These are phyloP conservation scores for Pinus albicaulis DNA, from an alignment of 75 land plant species.

Conservation along the genomic window DNA sequence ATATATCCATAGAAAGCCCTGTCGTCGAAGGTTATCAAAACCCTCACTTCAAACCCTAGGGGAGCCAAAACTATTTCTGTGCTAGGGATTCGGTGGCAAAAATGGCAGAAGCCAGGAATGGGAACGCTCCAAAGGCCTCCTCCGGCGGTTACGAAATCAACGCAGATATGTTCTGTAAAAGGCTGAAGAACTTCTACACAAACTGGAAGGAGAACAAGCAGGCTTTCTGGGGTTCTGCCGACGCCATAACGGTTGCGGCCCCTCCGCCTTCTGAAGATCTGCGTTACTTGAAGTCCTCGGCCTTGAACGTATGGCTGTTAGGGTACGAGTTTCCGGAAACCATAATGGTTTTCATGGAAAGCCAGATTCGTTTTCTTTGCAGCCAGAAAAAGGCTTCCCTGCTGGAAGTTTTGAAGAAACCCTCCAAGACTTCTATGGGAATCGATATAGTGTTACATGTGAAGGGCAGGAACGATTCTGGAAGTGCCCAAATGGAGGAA, in stretches of 20 bases:
- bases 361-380: slow-evolving; percentile 81
- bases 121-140: slow-evolving; percentile 29
- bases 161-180: slow-evolving; percentile 52
- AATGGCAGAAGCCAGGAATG: slow-evolving; percentile 66
- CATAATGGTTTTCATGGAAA: slow-evolving; percentile 79
- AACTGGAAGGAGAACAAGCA: slow-evolving; percentile 66
- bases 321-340: slow-evolving; percentile 99
- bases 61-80: background rate
- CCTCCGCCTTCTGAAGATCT: slow-evolving; percentile 89
- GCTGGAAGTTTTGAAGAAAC: slow-evolving; percentile 64
- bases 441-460: slow-evolving; percentile 80
- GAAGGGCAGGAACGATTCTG: slow-evolving; percentile 78
- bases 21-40: too few species aligned
- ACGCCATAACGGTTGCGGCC: slow-evolving; percentile 65
- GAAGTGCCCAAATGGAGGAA: slow-evolving; percentile 54
- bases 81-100: background rate
- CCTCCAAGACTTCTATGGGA: slow-evolving; percentile 63
- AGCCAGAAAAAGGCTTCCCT: slow-evolving; percentile 83
- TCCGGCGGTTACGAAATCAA: slow-evolving; percentile 53
- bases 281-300: slow-evolving; percentile 91
- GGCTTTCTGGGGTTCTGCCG: slow-evolving; percentile 69
- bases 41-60: too few species aligned
- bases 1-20: too few species aligned
- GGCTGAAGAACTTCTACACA: slow-evolving; percentile 61
- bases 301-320: slow-evolving; percentile 87